A percentile compares a stretch with the other conserved stretches of the same genome.
Conservation (phyloP, 176 grass and related monocot species). For the Avena insularis region DNA sequence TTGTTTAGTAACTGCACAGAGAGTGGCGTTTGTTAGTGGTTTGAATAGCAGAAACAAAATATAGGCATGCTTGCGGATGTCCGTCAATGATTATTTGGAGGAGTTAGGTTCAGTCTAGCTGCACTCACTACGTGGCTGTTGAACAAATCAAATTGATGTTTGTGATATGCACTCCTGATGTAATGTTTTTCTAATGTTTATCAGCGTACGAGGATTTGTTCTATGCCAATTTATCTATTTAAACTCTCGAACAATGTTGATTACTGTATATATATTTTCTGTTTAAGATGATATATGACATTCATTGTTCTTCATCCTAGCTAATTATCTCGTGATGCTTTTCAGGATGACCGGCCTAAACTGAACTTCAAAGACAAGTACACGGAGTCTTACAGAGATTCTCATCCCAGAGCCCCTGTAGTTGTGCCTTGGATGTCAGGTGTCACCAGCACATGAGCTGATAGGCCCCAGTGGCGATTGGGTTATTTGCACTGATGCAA, state of each 20-base stretch:
- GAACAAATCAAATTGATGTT: background rate
- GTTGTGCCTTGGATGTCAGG: conserved; percentile 94
- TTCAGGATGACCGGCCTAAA: conserved; percentile 72
- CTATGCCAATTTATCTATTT: background rate
- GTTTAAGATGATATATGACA: background rate
- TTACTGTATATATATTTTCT: background rate
- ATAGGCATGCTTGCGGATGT: background rate
- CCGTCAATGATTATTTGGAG: background rate
- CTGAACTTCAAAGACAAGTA: conserved; percentile 92
- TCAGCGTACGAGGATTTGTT: background rate
- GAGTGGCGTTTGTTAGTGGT: background rate
- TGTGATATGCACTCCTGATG: background rate
- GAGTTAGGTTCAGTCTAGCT: background rate
- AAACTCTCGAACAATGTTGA: background rate
- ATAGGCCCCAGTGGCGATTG: background rate
- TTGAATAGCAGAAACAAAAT: conserved; percentile 35
- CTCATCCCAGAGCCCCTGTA: conserved; percentile 77
- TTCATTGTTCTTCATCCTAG: background rate
- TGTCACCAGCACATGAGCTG: conserved; percentile 56
- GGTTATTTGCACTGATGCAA: conserved; percentile 14
- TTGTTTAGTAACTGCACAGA: conserved; percentile 11
- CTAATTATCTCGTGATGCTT: conserved; percentile 30
- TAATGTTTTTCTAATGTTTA: background rate
- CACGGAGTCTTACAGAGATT: conserved; percentile 77
- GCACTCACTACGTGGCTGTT: background rate